phyloP scores from a whole-genome alignment of 129 eudicot genomes.

The Mikania micrantha region DNA sequence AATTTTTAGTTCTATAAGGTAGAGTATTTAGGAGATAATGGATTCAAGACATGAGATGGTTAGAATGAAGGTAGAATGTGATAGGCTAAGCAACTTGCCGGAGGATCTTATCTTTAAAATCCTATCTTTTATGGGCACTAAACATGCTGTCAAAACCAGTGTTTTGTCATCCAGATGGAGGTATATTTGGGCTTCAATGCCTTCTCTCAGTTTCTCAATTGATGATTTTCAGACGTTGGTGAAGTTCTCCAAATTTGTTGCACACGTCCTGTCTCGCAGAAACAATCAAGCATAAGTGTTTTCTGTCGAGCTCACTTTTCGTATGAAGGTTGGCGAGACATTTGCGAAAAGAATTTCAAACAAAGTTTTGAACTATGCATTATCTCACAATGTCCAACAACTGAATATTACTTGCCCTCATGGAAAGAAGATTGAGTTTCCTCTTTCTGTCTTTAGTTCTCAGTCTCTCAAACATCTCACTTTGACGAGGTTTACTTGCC shows the following conservation, averaged over 20 bases:
- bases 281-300: not conserved
- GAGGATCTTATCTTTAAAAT: slow-evolving; percentile 11
- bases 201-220: not conserved
- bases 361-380: not conserved
- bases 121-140: slow-evolving; percentile 3
- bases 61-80: not conserved
- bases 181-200: not conserved
- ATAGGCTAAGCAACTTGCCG: slow-evolving; percentile 7
- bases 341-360: not conserved
- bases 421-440: not conserved
- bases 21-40: not conserved
- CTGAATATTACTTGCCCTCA: not conserved
- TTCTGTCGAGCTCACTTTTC: not conserved
- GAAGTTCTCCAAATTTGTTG: not conserved
- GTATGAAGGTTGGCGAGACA: not conserved
- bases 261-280: not conserved
- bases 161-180: not conserved
- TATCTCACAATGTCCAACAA: slow-evolving; percentile 10
- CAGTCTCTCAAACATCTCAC: slow-evolving; percentile 4
- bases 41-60: not conserved
- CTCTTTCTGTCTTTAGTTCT: not conserved
- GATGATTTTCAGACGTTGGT: not conserved
- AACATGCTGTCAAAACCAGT: not conserved
- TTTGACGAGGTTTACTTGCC: not conserved
- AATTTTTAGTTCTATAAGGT: not conserved